Percentiles rank a stretch among this genome's conserved stretches.
Conservation (phyloP, 345 rosid genomes). For the Viola odorata region DNA sequence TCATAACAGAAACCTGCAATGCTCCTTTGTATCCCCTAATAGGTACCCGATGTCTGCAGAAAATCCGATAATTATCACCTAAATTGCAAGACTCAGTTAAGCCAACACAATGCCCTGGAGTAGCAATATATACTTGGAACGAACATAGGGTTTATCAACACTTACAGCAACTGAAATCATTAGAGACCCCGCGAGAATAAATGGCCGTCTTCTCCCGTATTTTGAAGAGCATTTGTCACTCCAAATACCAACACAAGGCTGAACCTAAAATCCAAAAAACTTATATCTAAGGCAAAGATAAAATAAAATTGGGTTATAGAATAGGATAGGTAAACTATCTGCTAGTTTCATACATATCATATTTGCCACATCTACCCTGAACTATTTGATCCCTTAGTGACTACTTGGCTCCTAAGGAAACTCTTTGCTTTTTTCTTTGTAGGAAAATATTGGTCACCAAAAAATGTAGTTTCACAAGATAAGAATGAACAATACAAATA, state of each 20-base stretch:
- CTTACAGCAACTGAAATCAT: constrained; percentile 87
- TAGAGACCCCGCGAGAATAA: constrained; percentile 83
- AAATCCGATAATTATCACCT: constrained; percentile 94
- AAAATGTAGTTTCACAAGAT: no score
- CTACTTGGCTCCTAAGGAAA: no score
- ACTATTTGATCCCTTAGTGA: no score
- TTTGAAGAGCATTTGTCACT: constrained; percentile 92
- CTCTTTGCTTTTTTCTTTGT: no score
- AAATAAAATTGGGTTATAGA: neutral
- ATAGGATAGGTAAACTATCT: neutral
- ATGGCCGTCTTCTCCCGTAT: constrained; percentile 87
- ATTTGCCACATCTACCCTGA: no score
- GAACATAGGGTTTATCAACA: constrained; percentile 15
- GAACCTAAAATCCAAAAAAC: constrained; percentile 54
- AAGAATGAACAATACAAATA: no score
- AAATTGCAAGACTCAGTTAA: constrained; percentile 57
- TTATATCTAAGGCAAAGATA: constrained; percentile 7
- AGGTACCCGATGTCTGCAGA: constrained; percentile 97
- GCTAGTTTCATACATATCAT: no score
- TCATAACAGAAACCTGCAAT: constrained; percentile 62
- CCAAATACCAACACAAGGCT: constrained; percentile 98
- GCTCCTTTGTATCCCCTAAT: constrained; percentile 82
- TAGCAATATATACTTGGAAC: constrained; percentile 3
- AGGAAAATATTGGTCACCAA: no score
- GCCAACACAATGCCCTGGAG: constrained; percentile 25